These are phyloP conservation scores for Melanogaster broomeanus DNA, from an alignment of 768 basidiomycete species.

Conservation along the genomic window DNA sequence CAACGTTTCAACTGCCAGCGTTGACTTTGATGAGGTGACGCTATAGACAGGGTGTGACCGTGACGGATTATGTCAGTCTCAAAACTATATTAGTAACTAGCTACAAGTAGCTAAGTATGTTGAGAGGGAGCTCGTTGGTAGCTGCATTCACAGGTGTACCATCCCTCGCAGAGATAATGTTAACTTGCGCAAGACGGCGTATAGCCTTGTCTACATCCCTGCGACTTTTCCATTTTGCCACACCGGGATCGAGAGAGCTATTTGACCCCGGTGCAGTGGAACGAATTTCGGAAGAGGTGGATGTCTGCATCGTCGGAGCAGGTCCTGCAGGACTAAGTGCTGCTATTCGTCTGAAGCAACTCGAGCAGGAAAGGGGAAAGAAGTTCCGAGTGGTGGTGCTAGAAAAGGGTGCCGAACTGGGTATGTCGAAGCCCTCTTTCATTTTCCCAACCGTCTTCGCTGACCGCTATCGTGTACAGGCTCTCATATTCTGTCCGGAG, in stretches of 20 bases:
- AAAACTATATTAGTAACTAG: too few species aligned
- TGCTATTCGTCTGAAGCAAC: slow-evolving; percentile 94
- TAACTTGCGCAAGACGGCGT: slow-evolving; percentile 6
- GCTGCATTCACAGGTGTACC: background rate
- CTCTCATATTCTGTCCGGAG: slow-evolving; percentile 93
- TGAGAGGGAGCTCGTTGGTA: background rate
- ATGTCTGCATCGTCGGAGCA: slow-evolving; percentile 96
- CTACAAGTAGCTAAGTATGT: too few species aligned
- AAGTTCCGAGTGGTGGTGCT: slow-evolving; percentile 91
- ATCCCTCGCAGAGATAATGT: slow-evolving; percentile 2
- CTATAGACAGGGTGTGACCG: too few species aligned
- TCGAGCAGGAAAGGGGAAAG: slow-evolving; percentile 75
- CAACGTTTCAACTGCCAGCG: background rate
- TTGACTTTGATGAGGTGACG: background rate
- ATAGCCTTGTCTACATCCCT: background rate
- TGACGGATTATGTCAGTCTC: too few species aligned
- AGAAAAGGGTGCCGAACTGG: slow-evolving; percentile 93
- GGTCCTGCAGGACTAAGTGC: slow-evolving; percentile 95
- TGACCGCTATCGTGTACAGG: slow-evolving; percentile 47
- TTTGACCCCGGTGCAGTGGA: slow-evolving; percentile 68
- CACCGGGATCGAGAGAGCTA: slow-evolving; percentile 26
- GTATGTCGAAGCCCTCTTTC: slow-evolving; percentile 44
- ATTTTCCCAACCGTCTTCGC: background rate
- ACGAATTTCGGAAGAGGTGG: slow-evolving; percentile 87
- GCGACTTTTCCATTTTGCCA: slow-evolving; percentile 19